Evolutionary conservation across 306 rosid species (phyloP), one percentile per base, ranked within the genome.

Genomic region (Cotoneaster glaucophyllus): DNA sequence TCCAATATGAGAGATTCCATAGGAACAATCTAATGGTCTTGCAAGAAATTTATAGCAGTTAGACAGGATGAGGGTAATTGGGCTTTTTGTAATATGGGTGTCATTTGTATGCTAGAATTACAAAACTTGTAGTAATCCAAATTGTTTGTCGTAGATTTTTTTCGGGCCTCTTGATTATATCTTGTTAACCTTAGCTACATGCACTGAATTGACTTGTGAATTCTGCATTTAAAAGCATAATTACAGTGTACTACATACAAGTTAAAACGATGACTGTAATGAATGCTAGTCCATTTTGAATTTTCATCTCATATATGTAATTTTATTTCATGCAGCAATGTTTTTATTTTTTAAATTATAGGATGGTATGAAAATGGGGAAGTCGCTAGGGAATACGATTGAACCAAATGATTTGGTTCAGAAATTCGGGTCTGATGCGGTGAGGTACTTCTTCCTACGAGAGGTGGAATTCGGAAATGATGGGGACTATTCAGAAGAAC

Each of bases 291-390:
- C 67, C 32, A 82, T 61, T 74, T 80, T 78, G 76, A 57, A 78
- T 74, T 74, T 74, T 69, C 72, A 34, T 83, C 83, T 87, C 88
- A 81, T 87, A 69, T 76, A 54, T 71, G 69, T 58, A 84, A 79
- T 86, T 92, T 86, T 68, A 87, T 85, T 83, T 90, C 82, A 91
- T 88, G 89, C 93, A 83, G 89, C 91, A 79, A 83, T 82, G 79
- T 75, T 78, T 94, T 87, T 84, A 81, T 85, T 84, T 88, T 86
- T 88, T 71, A 82, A 78, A 79, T 88, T 87, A 80, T 90, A 95
- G 99, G 99, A 92, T 89, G 99, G 99, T 79, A 82, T 90, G 99
- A 95, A 95, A 87, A 92, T 95, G 99, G 99, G 99, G 69, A 92
- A 95, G 79, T 87, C 99, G 9, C 83, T 92, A 39, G 99, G 99